Evolutionary conservation across 371 early-diverging fungal species (phyloP), one percentile per base, ranked within the genome.

Genomic region (Mortierella sp.): DNA sequence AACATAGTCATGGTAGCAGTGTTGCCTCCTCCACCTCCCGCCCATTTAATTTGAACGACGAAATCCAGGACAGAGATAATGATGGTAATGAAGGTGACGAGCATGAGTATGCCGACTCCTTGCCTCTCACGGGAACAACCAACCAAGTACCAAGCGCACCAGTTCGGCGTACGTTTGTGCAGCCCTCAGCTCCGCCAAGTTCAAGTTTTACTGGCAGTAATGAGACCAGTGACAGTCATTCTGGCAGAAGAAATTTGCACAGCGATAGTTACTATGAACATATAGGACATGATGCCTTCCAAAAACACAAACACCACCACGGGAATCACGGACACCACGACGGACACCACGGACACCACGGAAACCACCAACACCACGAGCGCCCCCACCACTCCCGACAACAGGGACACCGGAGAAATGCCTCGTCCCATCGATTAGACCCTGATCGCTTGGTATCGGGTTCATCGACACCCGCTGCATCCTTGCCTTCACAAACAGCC

Each of bases 261-360:
- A 26, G n/a, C 24, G 40, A 40, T 55, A 37, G 59, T 28, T 52
- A 59, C 5, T 24, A 39, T 8, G 43, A 49, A 22, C 8, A 11
- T 18, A 51, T 39, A 22, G 59, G 51, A 22, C 51, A 62, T 43
- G 35, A 52, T 28, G 49, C 60, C 40, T 28, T 47, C 12, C 60
- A 52, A 3, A 43, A 32, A 28, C 71, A 70, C 26, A 52, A 24
- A 8, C 62, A 59, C 45, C 66, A 35, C 43, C 70, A 35, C 30
- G 37, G 22, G 51, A 68, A 58, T 32, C 70, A 70, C 22, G 55
- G 62, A 45, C 66, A 67, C 45, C 71, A 58, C 43, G 66, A 70
- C 22, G 55, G 62, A 32, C 66, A 67, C 45, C 14, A 40, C 11
- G 59, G 16, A 20, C 5, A 30, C 30, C 5, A 26, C 20, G 37